phyloP scores from a whole-genome alignment of 164 flowering plant species.

The Hamamelis virginiana region DNA sequence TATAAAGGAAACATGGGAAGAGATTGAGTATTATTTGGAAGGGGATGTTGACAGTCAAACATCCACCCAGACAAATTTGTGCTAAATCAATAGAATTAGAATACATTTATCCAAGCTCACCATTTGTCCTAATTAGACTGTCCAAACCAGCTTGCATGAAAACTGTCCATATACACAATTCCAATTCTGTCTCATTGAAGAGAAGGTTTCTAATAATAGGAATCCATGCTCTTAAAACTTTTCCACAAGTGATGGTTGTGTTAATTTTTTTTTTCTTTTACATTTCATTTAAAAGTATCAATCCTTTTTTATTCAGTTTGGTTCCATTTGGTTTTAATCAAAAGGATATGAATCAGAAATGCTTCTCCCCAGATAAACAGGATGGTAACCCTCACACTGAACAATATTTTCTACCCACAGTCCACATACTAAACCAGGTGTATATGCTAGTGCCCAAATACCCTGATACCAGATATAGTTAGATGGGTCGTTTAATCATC shows the following conservation, averaged over 20 bases:
- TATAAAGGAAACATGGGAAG: background rate
- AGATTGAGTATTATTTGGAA: background rate
- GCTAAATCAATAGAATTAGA: background rate
- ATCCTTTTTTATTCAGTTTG: background rate
- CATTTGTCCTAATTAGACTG: too few relatives aligned
- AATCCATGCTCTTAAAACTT: background rate
- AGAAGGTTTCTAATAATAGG: background rate
- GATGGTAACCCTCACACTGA: too few relatives aligned
- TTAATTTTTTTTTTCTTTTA: background rate
- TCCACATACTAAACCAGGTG: too few relatives aligned
- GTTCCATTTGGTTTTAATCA: background rate
- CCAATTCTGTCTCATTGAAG: too few relatives aligned
- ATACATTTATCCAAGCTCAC: too few relatives aligned
- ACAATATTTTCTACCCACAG: too few relatives aligned
- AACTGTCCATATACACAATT: too few relatives aligned
- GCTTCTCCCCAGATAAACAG: too few relatives aligned
- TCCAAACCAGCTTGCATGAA: too few relatives aligned
- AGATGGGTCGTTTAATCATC: background rate
- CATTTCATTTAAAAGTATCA: background rate
- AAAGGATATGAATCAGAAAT: too few relatives aligned
- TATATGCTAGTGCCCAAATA: too few relatives aligned
- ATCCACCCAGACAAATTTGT: background rate
- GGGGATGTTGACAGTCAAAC: background rate
- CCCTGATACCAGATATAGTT: background rate
- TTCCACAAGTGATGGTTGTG: background rate